Conservation (phyloP, 257 asterid genomes). For the Linderniella brevidens region DNA sequence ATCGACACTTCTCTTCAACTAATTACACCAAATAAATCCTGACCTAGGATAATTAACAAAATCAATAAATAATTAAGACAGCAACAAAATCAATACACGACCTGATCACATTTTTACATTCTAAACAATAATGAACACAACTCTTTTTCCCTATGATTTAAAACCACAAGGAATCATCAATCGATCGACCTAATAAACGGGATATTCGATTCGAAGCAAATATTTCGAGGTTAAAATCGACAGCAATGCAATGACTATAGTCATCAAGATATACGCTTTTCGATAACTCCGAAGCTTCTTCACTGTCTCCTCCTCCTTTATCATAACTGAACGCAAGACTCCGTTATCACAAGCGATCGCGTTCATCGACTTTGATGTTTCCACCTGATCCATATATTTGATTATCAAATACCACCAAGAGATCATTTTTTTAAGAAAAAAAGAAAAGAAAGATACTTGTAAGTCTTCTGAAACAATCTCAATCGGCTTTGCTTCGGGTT, state of each 20-base stretch:
- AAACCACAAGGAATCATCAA: conserved; percentile 8
- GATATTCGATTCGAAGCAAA: conserved; percentile 14
- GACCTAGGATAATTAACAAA: conserved; percentile 7
- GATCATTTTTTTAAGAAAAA: too few relatives aligned
- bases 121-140: background rate
- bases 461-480: conserved; percentile 17
- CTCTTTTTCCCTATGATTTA: background rate
- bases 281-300: conserved; percentile 11
- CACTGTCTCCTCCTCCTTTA: conserved; percentile 13
- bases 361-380: too few relatives aligned
- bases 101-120: conserved; percentile 10
- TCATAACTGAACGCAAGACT: conserved; percentile 6
- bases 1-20: too few relatives aligned
- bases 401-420: too few relatives aligned
- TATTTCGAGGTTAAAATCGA: conserved; percentile 24
- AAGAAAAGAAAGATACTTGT: conserved; percentile 10
- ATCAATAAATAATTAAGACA: too few relatives aligned
- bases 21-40: too few relatives aligned
- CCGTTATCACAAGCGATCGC: too few relatives aligned
- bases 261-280: conserved; percentile 16
- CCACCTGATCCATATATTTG: too few relatives aligned
- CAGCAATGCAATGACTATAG: conserved; percentile 22
- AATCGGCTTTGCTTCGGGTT: conserved; percentile 15
- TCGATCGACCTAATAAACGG: conserved; percentile 7
- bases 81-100: conserved; percentile 10